These are phyloP conservation scores for Dothiorella sarmentorum DNA, from an alignment of 2,329 filamentous ascomycete genomes.

Conservation along the genomic window DNA sequence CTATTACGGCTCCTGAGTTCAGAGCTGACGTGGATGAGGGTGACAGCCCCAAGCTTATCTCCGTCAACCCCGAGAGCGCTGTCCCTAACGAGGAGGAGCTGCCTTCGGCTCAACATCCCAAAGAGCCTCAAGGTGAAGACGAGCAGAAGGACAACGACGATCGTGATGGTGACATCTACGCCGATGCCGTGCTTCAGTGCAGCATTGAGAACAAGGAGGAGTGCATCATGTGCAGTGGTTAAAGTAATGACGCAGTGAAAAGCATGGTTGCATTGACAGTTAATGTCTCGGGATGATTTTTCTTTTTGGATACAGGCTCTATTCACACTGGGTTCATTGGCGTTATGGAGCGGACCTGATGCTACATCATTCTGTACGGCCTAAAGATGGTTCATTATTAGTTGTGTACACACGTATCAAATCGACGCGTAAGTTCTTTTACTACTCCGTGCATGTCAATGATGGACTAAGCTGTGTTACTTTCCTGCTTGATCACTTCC, in stretches of 20 bases:
- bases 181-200: conserved; percentile 85
- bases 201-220: conserved; percentile 96
- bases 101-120: conserved; percentile 47
- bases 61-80: conserved; percentile 61
- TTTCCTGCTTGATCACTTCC: too few species aligned
- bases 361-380: neutral
- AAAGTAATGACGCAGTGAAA: neutral
- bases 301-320: neutral
- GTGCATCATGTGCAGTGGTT: conserved; percentile 77
- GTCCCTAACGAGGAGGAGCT: conserved; percentile 64
- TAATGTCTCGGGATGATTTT: neutral
- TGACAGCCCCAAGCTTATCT: conserved; percentile 73
- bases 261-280: neutral
- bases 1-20: conserved; percentile 64
- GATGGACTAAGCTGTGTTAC: neutral
- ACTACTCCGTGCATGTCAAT: neutral
- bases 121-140: conserved; percentile 65
- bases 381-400: neutral
- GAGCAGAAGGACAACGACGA: conserved; percentile 66
- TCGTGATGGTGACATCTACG: conserved; percentile 89
- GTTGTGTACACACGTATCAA: neutral
- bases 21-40: conserved; percentile 75
- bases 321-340: neutral
- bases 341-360: neutral
- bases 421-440: neutral